These are phyloP conservation scores for Phytopythium cucurbitacearum DNA, from an alignment of 352 stramenopile species.

Conservation along the genomic window DNA sequence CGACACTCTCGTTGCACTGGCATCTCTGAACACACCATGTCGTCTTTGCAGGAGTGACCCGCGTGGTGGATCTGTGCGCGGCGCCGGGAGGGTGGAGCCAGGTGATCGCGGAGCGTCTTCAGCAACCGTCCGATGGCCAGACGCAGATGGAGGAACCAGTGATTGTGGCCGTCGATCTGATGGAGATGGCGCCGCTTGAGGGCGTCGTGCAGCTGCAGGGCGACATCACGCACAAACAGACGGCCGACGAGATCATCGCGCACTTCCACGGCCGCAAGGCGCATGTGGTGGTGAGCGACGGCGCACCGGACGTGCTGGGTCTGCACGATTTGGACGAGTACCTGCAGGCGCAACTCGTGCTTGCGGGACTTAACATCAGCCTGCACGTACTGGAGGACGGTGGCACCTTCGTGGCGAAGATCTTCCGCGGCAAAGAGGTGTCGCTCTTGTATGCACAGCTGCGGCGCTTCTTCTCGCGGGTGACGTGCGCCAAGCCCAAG, in stretches of 20 bases:
- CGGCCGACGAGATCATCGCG: constrained; percentile 65
- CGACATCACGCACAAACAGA: constrained; percentile 80
- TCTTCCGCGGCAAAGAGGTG: constrained; percentile 82
- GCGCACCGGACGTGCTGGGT: constrained; percentile 96
- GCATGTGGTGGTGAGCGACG: constrained; percentile 98
- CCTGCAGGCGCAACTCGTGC: constrained; percentile 74
- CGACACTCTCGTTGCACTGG: background rate
- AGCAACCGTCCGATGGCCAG: background rate
- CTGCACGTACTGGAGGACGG: constrained; percentile 65
- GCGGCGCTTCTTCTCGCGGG: constrained; percentile 55
- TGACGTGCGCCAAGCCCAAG: constrained; percentile 84
- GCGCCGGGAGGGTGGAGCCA: constrained; percentile 85
- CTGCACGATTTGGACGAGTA: constrained; percentile 83
- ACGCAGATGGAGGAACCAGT: constrained; percentile 3
- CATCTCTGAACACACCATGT: background rate
- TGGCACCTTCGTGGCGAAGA: constrained; percentile 82
- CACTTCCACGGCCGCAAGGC: constrained; percentile 80
- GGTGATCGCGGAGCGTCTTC: constrained; percentile 81
- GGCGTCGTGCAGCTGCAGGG: constrained; percentile 70
- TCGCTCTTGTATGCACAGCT: constrained; percentile 73
- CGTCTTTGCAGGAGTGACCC: constrained; percentile 45
- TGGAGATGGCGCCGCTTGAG: constrained; percentile 97
- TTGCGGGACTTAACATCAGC: constrained; percentile 76
- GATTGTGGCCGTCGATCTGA: constrained; percentile 83
- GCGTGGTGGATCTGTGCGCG: constrained; percentile 80